Base-by-base conservation (phyloP, 108 stramenopile genomes). In the Conticribra guillardii region DNA sequence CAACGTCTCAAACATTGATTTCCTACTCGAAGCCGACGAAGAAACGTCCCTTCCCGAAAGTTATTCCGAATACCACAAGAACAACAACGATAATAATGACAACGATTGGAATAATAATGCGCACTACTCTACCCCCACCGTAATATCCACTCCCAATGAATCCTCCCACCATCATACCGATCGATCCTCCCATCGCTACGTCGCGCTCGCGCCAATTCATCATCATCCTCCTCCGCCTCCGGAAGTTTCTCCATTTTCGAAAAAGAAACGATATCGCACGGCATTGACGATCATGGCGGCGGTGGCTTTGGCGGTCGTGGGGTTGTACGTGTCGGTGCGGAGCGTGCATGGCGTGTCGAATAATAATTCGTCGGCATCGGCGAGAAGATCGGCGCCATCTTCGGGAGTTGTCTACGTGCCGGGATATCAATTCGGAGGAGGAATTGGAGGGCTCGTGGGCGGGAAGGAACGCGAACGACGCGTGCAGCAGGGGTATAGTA, bases 401-500 rank as follows among this genome's bases (percentile, higher is more conserved):
- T 50, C 47, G 3, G 69, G 22, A 51, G 63, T 32, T 0, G 27
- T 34, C 41, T 73, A 56, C 23, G 15, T 73, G n/a, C 61, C 62
- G 9, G 44, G 69, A 33, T 69, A 60, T 69, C 37, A 50, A 58
- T 74, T 74, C 27, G 73, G 73, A 18, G 73, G 73, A n/a, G 65
- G 57, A 4, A 17, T 49, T 16, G 73, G 73, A 0, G 73, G 73
- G 11, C 32, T 74, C 22, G 7, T 45, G 16, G 64, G 57, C 0
- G 45, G 51, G 19, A 19, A 24, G n/a, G 47, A 74, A 5, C 47
- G 28, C 7, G 58, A 58, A 19, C 37, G 57, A 22, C 17, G 60
- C 44, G 27, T 62, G n/a, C 23, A 54, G 17, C 23, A 59, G 15
- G 28, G 26, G 23, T 61, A 71, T 29, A 5, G 11, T 5, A 41